A percentile compares a stretch with the other conserved stretches of the same genome.
Conservation (phyloP, 768 basidiomycete genomes). For the Mycena leptocephala region DNA sequence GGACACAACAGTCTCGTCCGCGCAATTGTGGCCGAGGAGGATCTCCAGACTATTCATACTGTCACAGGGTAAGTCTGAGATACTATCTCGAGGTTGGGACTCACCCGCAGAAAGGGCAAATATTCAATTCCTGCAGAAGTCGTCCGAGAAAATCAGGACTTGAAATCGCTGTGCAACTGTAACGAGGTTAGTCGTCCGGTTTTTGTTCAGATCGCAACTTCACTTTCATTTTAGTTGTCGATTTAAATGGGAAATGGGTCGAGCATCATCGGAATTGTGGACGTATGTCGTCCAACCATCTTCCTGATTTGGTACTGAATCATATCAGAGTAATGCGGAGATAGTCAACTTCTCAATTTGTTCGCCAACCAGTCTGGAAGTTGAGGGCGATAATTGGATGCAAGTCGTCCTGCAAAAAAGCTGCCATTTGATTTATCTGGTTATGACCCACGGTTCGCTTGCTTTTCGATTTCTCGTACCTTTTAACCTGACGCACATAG, state of each 20-base stretch:
- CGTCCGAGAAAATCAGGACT: background rate
- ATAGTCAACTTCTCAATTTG: conserved; percentile 22
- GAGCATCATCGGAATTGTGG: background rate
- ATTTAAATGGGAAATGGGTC: conserved; percentile 30
- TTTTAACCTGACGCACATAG: background rate
- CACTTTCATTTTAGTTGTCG: background rate
- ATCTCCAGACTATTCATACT: background rate
- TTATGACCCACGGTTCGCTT: conserved; percentile 24
- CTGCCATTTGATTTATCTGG: conserved; percentile 21
- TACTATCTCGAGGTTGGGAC: background rate
- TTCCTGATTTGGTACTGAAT: background rate
- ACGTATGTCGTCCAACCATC: background rate
- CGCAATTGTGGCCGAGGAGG: background rate
- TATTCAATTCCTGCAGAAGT: conserved; percentile 17
- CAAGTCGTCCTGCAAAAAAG: background rate
- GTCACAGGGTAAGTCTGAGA: conserved; percentile 3
- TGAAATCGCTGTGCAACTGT: background rate
- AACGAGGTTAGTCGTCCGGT: conserved; percentile 7
- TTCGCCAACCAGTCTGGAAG: background rate
- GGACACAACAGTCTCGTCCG: conserved; percentile 57
- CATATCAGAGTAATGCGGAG: background rate
- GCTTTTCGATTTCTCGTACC: background rate
- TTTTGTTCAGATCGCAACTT: background rate
- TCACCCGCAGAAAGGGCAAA: conserved; percentile 2
- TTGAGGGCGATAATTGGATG: background rate